phyloP scores from a whole-genome alignment of 257 asterid genomes.

The Nicotiana obtusifolia region DNA sequence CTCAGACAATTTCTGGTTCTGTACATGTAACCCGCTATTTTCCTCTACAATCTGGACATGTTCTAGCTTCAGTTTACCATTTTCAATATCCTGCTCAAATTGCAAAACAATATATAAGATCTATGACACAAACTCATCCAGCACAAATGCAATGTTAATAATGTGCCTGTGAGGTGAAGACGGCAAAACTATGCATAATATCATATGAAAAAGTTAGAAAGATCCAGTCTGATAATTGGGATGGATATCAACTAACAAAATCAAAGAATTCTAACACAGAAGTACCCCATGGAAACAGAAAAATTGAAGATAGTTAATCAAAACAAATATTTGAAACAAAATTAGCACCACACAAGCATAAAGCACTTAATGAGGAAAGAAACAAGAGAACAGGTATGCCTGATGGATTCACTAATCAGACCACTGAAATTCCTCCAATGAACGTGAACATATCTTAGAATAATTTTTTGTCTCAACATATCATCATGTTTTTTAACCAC shows the following conservation, averaged over 20 bases:
- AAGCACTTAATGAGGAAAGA: background rate
- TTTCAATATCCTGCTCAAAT: constrained; percentile 70
- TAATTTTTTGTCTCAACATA: background rate
- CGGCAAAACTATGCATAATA: background rate
- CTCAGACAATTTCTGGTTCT: constrained; percentile 83
- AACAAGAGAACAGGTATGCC: background rate
- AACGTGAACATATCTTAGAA: background rate
- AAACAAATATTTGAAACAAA: background rate
- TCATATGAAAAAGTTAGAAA: background rate
- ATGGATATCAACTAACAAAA: background rate
- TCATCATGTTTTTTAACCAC: background rate
- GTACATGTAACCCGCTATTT: constrained; percentile 79
- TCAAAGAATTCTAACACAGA: constrained; percentile 3
- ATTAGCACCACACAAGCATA: background rate
- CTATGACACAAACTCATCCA: background rate
- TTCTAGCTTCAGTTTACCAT: constrained; percentile 74
- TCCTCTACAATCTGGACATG: constrained; percentile 72
- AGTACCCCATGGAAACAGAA: background rate
- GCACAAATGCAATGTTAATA: background rate
- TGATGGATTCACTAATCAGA: background rate
- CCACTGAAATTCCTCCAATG: background rate
- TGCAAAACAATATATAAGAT: background rate
- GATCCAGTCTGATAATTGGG: background rate
- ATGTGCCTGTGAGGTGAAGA: constrained; percentile 7
- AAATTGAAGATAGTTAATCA: background rate